Percentiles rank a stretch among this genome's conserved stretches.
These are phyloP conservation scores for Magnolia sinica DNA, from an alignment of 164 flowering plant genomes.

Conservation along the genomic window DNA sequence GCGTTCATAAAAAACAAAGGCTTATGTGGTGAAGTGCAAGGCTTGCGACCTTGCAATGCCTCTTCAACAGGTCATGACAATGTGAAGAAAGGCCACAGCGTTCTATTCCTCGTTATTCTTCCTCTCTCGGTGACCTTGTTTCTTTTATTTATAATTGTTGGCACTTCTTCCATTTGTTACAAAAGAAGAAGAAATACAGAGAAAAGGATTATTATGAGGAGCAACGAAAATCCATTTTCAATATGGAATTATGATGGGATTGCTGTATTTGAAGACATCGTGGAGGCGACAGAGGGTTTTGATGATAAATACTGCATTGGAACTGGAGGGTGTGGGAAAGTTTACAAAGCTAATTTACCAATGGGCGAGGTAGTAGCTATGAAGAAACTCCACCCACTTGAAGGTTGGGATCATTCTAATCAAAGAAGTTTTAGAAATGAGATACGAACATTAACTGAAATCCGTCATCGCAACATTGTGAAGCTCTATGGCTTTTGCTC, in stretches of 20 bases:
- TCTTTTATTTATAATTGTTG: background rate
- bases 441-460: slow-evolving; percentile 44
- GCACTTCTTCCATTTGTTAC: background rate
- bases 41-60: background rate
- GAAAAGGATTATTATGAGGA: background rate
- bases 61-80: background rate
- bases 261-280: background rate
- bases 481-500: slow-evolving; percentile 61
- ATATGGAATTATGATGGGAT: slow-evolving; percentile 1
- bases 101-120: background rate
- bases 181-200: background rate
- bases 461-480: slow-evolving; percentile 62
- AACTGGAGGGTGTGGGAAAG: slow-evolving; percentile 21
- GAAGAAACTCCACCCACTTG: slow-evolving; percentile 29
- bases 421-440: slow-evolving; percentile 46
- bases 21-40: background rate
- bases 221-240: background rate
- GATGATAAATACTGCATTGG: slow-evolving; percentile 19
- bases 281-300: slow-evolving; percentile 18
- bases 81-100: background rate
- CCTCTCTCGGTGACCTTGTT: background rate
- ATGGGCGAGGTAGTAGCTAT: slow-evolving; percentile 12
- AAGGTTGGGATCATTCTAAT: slow-evolving; percentile 19
- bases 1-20: slow-evolving; percentile 2
- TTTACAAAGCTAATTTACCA: slow-evolving; percentile 20